Evolutionary conservation across 1,139 yeast genomes (phyloP), one percentile per base, ranked within the genome.

Genomic region (Yamadazyma kanchanaburiensis): DNA sequence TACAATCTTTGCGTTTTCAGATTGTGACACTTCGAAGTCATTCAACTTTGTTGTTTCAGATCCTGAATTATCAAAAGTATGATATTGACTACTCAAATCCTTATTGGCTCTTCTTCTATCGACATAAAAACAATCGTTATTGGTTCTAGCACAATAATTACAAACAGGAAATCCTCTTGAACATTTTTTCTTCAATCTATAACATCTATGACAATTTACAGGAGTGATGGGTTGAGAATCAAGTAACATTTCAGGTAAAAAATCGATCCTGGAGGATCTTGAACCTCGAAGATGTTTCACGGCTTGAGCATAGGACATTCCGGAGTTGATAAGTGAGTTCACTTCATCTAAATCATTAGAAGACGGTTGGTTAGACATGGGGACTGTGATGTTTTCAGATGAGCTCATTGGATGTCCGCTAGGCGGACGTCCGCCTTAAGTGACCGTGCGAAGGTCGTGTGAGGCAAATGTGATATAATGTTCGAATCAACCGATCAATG

Each of bases 181-280:
- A 34, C 73, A 67, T 39, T 64, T 65, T 40, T 66, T 67, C 53
- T 67, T 67, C 33, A 65, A 49, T 21, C 68, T 42, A 37, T 67
- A 65, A 45, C 74, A 67, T 24, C 73, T 42, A 27, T 58, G 61
- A 38, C 74, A 64, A 49, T 63, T 64, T 36, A 53, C 55, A 3
- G 15, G 14, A 4, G 19, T 8, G 3, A 40, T 17, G n/a, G n/a
- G n/a, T n/a, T n/a, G n/a, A n/a, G n/a, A n/a, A n/a, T n/a, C n/a
- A n/a, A n/a, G n/a, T 8, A 42, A 21, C 40, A 39, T 32, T 4
- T 38, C 42, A 8, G 36, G 29, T 6, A 32, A 22, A 27, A 35
- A 42, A 27, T 42, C 46, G 6, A 31, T 32, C 9, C 45, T 19
- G 6, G 30, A 28, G 22, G 40, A 37, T 21, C 43, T 23, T 13